Conservation (phyloP, 176 grass and related monocot genomes). For the Phoenix dactylifera region DNA sequence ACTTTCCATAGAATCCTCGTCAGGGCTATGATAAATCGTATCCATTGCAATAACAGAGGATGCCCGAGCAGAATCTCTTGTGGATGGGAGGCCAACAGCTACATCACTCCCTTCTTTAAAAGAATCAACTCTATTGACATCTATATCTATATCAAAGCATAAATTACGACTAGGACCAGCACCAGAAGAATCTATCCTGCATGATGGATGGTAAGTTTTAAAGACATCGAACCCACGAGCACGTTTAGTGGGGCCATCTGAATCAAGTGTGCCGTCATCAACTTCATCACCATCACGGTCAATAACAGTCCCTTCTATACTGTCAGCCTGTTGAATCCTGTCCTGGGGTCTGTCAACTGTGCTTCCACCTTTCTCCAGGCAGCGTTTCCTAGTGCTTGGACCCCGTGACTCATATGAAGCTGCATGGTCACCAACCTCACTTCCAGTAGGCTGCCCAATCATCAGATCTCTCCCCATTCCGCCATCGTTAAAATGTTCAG, state of each 20-base stretch:
- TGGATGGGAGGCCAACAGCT: slow-evolving; percentile 32
- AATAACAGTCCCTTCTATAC: slow-evolving; percentile 87
- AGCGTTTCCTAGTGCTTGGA: slow-evolving; percentile 84
- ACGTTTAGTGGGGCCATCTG: slow-evolving; percentile 56
- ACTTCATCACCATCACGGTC: slow-evolving; percentile 91
- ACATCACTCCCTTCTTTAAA: slow-evolving; percentile 40
- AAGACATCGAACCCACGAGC: slow-evolving; percentile 70
- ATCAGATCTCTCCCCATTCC: slow-evolving; percentile 93
- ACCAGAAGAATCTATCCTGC: slow-evolving; percentile 55
- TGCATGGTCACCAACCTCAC: slow-evolving; percentile 93
- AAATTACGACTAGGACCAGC: slow-evolving; percentile 89
- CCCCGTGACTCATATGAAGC: slow-evolving; percentile 86
- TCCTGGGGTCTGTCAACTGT: slow-evolving; percentile 86
- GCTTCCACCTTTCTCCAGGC: slow-evolving; percentile 93
- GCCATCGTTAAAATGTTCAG: slow-evolving; percentile 38
- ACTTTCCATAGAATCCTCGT: slow-evolving; percentile 94
- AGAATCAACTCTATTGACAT: slow-evolving; percentile 38
- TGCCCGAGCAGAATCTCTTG: slow-evolving; percentile 65
- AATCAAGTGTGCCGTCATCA: slow-evolving; percentile 78
- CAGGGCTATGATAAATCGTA: slow-evolving; percentile 31
- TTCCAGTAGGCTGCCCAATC: slow-evolving; percentile 90
- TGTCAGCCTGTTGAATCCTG: slow-evolving; percentile 63
- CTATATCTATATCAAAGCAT: slow-evolving; percentile 47
- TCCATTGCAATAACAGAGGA: slow-evolving; percentile 98
- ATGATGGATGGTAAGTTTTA: slow-evolving; percentile 35